Base-by-base conservation (phyloP, 345 rosid species). In the Citrus mangshanensis region DNA sequence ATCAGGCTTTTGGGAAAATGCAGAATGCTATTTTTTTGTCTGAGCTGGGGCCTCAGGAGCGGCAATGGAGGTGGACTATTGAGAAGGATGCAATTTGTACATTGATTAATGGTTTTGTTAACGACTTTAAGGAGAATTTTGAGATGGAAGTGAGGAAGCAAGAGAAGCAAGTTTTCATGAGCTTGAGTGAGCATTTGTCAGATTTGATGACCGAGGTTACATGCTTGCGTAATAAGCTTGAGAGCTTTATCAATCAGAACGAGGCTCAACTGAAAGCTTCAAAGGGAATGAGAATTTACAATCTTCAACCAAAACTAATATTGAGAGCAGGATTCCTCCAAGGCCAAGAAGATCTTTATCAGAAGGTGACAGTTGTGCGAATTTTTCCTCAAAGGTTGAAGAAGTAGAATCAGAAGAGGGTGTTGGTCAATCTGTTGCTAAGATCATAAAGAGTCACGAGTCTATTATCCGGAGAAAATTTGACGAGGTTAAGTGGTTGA, bases 1-100 rank as follows among this genome's bases (percentile, higher is more conserved):
- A 93, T 84, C 82, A 90, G 51, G 97, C 97, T 51, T 93, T 95
- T 58, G 92, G 85, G 55, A 92, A 89, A 88, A 93, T 95, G 97
- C 91, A 90, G 76, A 85, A 80, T 38, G 91, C 92, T 3, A 87
- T 89, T 34, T 85, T 88, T 83, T 80, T 86, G 81, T 90, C 94
- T 0, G 95, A 93, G 61, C 67, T 86, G 30, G 91, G 89, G 54
- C 97, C 95, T 0, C 74, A 73, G 25, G 98, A 92, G 84, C 90
- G 89, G 82, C 87, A 84, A 75, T 89, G 91, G 93, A 87, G 81
- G 82, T 92, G 88, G 90, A 73, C 79, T 1, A 74, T 92, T 12
- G 98, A 93, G 88, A 89, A 78, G 83, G 88, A 85, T 7, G 75
- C 87, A 55, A 54, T 80, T 60, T 82, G 70, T 35, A 46, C 84